Percentiles rank a stretch among this genome's conserved stretches.
These are phyloP conservation scores for Austropuccinia psidii DNA, from an alignment of 1,284 basidiomycete genomes.

Conservation along the genomic window DNA sequence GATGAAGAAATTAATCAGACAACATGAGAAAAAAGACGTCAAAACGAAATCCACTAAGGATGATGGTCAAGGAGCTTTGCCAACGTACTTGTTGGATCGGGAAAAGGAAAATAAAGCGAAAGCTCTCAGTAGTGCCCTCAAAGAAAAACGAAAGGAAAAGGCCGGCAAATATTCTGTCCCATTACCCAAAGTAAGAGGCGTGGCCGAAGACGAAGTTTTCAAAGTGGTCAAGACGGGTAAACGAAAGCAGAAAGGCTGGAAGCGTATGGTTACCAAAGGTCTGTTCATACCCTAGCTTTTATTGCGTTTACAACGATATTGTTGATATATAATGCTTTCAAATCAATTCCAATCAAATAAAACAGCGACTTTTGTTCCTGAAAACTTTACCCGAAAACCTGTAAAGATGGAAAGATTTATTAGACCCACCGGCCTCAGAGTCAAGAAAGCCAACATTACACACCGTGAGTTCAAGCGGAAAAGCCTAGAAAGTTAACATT, in stretches of 20 bases:
- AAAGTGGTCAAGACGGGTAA: constrained; percentile 98
- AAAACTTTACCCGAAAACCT: constrained; percentile 95
- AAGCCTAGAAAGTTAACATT: background rate
- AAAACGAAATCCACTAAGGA: constrained; percentile 79
- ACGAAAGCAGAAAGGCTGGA: constrained; percentile 95
- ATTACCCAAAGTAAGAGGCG: constrained; percentile 90
- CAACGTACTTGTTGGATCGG: constrained; percentile 90
- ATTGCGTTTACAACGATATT: background rate
- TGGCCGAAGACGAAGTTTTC: constrained; percentile 99
- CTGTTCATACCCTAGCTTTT: constrained; percentile 50
- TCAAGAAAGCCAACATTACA: constrained; percentile 97
- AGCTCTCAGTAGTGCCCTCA: constrained; percentile 91
- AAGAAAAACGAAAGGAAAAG: constrained; percentile 98
- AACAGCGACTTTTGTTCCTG: constrained; percentile 46
- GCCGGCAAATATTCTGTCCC: constrained; percentile 97
- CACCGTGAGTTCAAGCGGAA: constrained; percentile 62
- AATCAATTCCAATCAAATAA: background rate
- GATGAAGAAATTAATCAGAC: constrained; percentile 98
- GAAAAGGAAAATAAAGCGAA: constrained; percentile 97
- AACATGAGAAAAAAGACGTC: constrained; percentile 96
- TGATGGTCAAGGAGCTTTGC: constrained; percentile 77
- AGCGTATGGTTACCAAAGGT: constrained; percentile 99
- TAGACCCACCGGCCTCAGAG: constrained; percentile 90
- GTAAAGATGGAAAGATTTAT: constrained; percentile 99
- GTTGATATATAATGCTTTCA: background rate